These are phyloP conservation scores for Camelina neglecta DNA, from an alignment of 345 rosid species.

Conservation along the genomic window DNA sequence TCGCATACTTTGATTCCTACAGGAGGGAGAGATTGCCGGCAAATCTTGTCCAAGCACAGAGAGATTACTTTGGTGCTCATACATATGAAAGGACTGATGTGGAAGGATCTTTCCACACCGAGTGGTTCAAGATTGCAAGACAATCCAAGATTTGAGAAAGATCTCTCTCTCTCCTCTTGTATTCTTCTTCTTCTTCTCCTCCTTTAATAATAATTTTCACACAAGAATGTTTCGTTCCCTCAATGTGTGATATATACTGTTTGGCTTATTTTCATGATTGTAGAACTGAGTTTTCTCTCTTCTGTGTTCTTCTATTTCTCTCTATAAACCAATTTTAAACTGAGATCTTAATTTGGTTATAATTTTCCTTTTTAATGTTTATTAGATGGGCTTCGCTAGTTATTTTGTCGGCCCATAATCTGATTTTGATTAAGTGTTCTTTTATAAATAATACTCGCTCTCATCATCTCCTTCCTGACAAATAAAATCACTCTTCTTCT, in stretches of 20 bases:
- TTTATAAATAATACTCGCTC: too few species aligned
- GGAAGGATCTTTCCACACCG: slow-evolving; percentile 94
- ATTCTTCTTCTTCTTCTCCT: slow-evolving; percentile 23
- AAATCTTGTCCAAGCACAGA: slow-evolving; percentile 94
- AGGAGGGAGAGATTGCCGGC: slow-evolving; percentile 87
- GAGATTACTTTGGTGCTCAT: slow-evolving; percentile 98
- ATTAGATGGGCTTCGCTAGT: neutral
- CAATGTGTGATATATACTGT: slow-evolving; percentile 6
- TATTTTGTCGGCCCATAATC: neutral
- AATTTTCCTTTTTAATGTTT: neutral
- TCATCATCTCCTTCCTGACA: too few species aligned
- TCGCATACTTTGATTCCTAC: slow-evolving; percentile 90
- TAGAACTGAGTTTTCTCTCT: slow-evolving; percentile 20
- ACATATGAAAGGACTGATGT: slow-evolving; percentile 91
- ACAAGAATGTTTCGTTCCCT: slow-evolving; percentile 21
- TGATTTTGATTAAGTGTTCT: too few species aligned
- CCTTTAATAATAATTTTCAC: slow-evolving; percentile 35
- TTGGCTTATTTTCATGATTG: slow-evolving; percentile 23
- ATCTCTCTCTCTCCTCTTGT: neutral
- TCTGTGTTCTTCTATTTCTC: neutral
- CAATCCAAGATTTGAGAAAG: slow-evolving; percentile 50
- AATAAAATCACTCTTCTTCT: too few species aligned
- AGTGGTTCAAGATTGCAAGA: slow-evolving; percentile 96
- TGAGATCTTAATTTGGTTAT: neutral
- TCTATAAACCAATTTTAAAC: neutral